Conservation (phyloP, 129 eudicot species). For the Helianthus tuberosus region DNA sequence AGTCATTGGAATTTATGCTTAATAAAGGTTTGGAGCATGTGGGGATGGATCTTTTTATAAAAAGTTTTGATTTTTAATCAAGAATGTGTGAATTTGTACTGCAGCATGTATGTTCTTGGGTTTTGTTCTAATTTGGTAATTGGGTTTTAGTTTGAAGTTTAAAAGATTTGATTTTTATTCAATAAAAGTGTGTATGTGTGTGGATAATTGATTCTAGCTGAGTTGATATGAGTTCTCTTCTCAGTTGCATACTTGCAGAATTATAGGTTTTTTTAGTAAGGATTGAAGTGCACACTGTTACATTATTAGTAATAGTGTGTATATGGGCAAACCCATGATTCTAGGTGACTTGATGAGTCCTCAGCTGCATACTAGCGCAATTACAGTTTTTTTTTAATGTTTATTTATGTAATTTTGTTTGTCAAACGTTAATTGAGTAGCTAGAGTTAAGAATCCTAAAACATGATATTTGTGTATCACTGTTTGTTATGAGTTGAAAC, state of each 20-base stretch:
- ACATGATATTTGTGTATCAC: not conserved
- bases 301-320: not conserved
- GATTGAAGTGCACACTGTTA: no score
- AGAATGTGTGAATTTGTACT: not conserved
- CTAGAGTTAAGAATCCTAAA: not conserved
- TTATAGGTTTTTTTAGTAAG: no score
- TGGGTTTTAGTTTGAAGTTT: not conserved
- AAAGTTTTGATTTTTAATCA: not conserved
- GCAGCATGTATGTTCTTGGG: no score
- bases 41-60: no score
- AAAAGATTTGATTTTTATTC: not conserved
- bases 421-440: no score
- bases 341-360: conserved; percentile 1
- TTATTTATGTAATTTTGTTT: not conserved
- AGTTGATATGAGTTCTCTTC: conserved; percentile 1
- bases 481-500: not conserved
- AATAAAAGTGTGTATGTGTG: not conserved
- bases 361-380: not conserved
- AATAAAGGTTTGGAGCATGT: no score
- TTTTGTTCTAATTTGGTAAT: no score
- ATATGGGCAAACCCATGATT: not conserved
- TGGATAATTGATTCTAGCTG: not conserved
- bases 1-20: not conserved
- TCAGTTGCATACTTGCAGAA: not conserved
- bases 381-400: not conserved